Evolutionary conservation across 31 red algal species (phyloP).

Genomic region (Odonthalia washingtoniensis): DNA sequence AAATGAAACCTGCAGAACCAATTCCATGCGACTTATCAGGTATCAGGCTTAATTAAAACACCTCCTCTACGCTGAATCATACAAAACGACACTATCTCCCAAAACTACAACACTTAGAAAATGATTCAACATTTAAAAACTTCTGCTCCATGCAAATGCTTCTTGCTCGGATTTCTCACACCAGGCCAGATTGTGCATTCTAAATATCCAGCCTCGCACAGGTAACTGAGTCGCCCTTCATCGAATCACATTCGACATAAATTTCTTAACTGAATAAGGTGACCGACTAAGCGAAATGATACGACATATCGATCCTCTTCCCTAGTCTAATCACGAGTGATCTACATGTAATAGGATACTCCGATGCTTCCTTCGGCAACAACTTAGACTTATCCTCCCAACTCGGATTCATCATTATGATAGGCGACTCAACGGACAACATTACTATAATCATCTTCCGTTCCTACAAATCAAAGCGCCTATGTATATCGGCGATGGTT

Average conservation of each 20-base stretch:
- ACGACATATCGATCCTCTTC: no score
- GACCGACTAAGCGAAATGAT: no score
- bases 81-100: conserved; percentile 9
- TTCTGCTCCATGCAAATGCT: conserved; percentile 23
- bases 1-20: conserved; percentile 9
- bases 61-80: background rate
- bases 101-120: conserved; percentile 7
- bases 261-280: no score
- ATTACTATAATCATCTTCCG: background rate
- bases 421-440: background rate
- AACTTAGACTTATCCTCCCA: conserved; percentile 34
- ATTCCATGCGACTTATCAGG: conserved; percentile 23
- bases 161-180: conserved; percentile 37
- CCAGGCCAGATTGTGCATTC: conserved; percentile 17
- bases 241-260: no score
- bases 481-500: background rate
- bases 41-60: background rate
- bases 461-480: background rate
- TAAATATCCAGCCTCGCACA: conserved; percentile 42
- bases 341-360: no score
- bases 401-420: conserved; percentile 31
- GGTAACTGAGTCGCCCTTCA: conserved; percentile 39
- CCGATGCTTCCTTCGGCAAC: conserved; percentile 51
- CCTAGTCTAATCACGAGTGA: no score
- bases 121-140: background rate